Evolutionary conservation across 805 yeast genomes (phyloP).

Genomic region (Starmera caribaea): DNA sequence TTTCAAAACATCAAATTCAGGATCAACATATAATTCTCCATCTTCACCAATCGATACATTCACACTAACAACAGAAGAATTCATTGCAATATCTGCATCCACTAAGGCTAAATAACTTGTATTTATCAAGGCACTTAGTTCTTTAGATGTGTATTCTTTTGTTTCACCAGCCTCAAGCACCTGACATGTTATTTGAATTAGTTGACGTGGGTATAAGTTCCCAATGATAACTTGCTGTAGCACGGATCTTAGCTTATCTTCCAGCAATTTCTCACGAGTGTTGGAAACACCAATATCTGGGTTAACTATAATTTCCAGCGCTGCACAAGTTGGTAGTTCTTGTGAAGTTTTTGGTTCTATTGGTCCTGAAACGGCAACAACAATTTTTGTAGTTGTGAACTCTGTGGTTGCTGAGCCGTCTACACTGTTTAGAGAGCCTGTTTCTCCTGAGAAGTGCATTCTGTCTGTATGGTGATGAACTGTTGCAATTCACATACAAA

Average conservation of each 20-base stretch:
- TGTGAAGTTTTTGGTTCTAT: constrained; percentile 76
- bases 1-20: constrained; percentile 34
- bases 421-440: constrained; percentile 38
- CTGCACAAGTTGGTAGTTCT: constrained; percentile 71
- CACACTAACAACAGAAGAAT: constrained; percentile 50
- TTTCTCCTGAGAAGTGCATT: constrained; percentile 1
- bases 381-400: constrained; percentile 42
- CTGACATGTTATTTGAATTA: constrained; percentile 62
- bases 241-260: constrained; percentile 56
- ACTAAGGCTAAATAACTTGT: constrained; percentile 65
- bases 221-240: constrained; percentile 52
- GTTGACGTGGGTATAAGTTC: constrained; percentile 67
- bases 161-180: constrained; percentile 44
- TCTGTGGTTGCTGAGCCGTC: constrained; percentile 72
- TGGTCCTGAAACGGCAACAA: constrained; percentile 85
- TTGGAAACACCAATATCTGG: constrained; percentile 71
- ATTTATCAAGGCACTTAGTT: constrained; percentile 37
- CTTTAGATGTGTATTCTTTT: constrained; percentile 17
- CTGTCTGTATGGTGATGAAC: no score
- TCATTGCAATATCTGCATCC: constrained; percentile 69
- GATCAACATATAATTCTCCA: constrained; percentile 28
- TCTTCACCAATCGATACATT: constrained; percentile 32
- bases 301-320: constrained; percentile 67
- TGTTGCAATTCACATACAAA: no score
- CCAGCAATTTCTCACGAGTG: constrained; percentile 68